Evolutionary conservation across 2,329 filamentous ascomycete genomes (phyloP), one percentile per base, ranked within the genome.

Genomic region (Dothidotthia symphoricarpi): DNA sequence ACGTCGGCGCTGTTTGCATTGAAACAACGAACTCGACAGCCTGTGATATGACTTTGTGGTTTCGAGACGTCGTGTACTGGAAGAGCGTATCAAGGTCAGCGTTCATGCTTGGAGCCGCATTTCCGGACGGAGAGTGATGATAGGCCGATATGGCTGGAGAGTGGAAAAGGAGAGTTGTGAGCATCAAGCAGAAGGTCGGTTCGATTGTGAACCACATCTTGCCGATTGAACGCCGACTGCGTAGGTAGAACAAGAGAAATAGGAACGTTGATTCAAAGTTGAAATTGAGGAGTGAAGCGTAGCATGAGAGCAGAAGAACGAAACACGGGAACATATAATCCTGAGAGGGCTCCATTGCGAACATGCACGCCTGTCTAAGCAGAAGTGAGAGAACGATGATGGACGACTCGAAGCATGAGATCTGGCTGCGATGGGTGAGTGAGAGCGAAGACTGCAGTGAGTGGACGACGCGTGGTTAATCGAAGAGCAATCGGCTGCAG

Each of bases 1-100:
- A 82, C 0, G 75, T 53, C 4, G 54, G 50, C 3, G 53, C 51
- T 12, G 43, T 55, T 26, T 51, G 57, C 51, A 51, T 53, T 0
- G 53, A 57, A 0, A 48, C 43, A 12, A 58, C 45, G 7, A 58
- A 53, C 6, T 55, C 51, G 14, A 58, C 45, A 2, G 55, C 55
- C 35, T 58, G 49, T 1, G 53, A 49, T 16, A 57, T 57, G 1
- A 56, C 48, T 24, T 37, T 46, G 30, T 55, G 41, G 24, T 58
- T 57, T 28, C 55, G 45, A 11, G 55, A 49, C 4, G 47, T 44
- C 11, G 45, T 55, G 19, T 57, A 29, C 22, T 51, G 51, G n/a
- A 58, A 55, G 1, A 58, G 27, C 1, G 45, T 36, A 29, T 54
- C 46, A 17, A 58, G 34, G 10, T 55, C 45, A 36, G 49, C 37